Percentiles rank a stretch among this genome's conserved stretches.
These are phyloP conservation scores for Balakata baccata DNA, from an alignment of 345 rosid genomes.

Conservation along the genomic window DNA sequence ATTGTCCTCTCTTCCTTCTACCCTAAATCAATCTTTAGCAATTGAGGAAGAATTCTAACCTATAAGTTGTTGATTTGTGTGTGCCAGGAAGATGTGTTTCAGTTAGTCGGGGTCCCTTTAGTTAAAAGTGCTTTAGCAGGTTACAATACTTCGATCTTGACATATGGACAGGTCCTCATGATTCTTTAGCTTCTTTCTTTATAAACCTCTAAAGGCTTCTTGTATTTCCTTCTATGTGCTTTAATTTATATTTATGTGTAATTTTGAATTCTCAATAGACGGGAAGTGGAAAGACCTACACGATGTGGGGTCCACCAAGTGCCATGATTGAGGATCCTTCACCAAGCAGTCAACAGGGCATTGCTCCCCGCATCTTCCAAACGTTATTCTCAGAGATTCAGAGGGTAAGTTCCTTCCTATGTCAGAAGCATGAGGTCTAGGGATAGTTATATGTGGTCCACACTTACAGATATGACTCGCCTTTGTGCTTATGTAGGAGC, in stretches of 20 bases:
- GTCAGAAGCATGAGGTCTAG: neutral
- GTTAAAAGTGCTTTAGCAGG: conserved; percentile 79
- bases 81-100: conserved; percentile 73
- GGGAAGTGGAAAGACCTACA: conserved; percentile 96
- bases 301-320: conserved; percentile 97
- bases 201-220: neutral
- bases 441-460: neutral
- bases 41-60: neutral
- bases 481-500: conserved; percentile 48
- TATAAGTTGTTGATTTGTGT: conserved; percentile 19
- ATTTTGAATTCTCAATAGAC: conserved; percentile 42
- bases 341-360: conserved; percentile 71
- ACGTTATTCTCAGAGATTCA: conserved; percentile 74
- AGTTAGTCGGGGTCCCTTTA: conserved; percentile 69
- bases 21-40: neutral
- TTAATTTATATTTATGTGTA: neutral
- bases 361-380: conserved; percentile 85
- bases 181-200: neutral
- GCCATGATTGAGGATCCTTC: conserved; percentile 86
- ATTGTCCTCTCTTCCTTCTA: too few species aligned
- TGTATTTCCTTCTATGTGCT: neutral
- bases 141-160: conserved; percentile 74
- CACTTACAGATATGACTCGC: neutral
- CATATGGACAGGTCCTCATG: conserved; percentile 81
- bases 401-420: conserved; percentile 40